phyloP scores from a whole-genome alignment of 441 rosid genomes.

The Pelargonium citronellum region DNA sequence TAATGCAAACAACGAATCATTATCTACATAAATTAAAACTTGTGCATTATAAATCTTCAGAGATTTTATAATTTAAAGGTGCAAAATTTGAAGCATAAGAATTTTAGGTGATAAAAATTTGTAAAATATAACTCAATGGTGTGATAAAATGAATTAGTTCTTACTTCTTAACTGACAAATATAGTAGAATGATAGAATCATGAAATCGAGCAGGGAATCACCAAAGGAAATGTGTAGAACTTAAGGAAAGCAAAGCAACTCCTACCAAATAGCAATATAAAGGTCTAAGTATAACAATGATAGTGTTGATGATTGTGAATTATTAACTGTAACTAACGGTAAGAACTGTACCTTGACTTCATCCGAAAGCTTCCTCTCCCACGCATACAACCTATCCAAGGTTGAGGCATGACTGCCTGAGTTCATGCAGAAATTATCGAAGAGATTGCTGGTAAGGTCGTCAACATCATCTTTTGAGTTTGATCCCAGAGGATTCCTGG shows the following conservation, averaged over 20 bases:
- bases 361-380: constrained; percentile 96
- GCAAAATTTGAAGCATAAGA: no score
- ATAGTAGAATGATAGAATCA: no score
- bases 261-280: neutral
- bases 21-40: no score
- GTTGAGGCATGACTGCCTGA: constrained; percentile 96
- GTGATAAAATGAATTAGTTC: no score
- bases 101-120: no score
- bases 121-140: no score
- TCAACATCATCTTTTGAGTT: constrained; percentile 55
- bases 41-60: no score
- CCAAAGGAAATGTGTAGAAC: no score
- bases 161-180: no score
- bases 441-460: constrained; percentile 50
- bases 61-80: no score
- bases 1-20: no score
- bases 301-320: neutral
- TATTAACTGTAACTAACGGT: neutral
- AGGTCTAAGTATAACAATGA: neutral
- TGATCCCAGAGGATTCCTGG: constrained; percentile 57
- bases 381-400: constrained; percentile 82
- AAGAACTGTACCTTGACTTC: constrained; percentile 76
- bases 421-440: constrained; percentile 67
- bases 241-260: neutral
- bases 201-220: no score